phyloP scores from a whole-genome alignment of 1,284 basidiomycete genomes.

The Puccinia polysora region DNA sequence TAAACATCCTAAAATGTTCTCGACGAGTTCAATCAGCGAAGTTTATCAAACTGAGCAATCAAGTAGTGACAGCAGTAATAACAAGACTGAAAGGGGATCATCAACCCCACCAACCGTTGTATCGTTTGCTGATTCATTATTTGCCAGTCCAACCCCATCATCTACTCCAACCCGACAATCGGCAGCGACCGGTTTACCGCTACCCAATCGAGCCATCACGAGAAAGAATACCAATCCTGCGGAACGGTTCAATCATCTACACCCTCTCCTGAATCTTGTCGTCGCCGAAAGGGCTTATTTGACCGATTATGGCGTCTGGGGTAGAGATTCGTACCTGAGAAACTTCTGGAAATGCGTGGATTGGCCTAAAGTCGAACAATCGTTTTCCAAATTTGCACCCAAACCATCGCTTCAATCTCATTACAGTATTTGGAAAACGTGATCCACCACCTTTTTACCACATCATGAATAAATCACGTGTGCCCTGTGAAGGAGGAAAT shows the following conservation, averaged over 20 bases:
- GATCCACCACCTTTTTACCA: too few relatives aligned
- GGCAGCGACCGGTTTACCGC: neutral
- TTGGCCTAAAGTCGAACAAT: slow-evolving; percentile 65
- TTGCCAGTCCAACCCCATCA: slow-evolving; percentile 11
- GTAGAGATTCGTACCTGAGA: slow-evolving; percentile 80
- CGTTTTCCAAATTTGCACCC: slow-evolving; percentile 54
- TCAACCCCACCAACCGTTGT: neutral
- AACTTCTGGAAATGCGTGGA: slow-evolving; percentile 84
- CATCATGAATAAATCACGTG: too few relatives aligned
- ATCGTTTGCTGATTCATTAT: slow-evolving; percentile 33
- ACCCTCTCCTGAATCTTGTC: slow-evolving; percentile 6
- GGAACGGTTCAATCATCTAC: slow-evolving; percentile 25
- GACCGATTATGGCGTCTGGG: slow-evolving; percentile 68
- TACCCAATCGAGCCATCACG: slow-evolving; percentile 12
- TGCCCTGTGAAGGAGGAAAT: too few relatives aligned
- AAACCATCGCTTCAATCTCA: slow-evolving; percentile 19
- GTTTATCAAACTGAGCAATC: neutral
- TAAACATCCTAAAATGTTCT: neutral
- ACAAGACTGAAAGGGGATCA: neutral
- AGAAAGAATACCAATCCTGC: slow-evolving; percentile 8
- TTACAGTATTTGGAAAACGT: slow-evolving; percentile 27
- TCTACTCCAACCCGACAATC: slow-evolving; percentile 8
- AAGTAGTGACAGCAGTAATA: neutral
- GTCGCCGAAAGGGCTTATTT: slow-evolving; percentile 29
- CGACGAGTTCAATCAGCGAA: neutral